These are phyloP conservation scores for Rhododendron henanense DNA, from an alignment of 148 eudicot species.

Conservation along the genomic window DNA sequence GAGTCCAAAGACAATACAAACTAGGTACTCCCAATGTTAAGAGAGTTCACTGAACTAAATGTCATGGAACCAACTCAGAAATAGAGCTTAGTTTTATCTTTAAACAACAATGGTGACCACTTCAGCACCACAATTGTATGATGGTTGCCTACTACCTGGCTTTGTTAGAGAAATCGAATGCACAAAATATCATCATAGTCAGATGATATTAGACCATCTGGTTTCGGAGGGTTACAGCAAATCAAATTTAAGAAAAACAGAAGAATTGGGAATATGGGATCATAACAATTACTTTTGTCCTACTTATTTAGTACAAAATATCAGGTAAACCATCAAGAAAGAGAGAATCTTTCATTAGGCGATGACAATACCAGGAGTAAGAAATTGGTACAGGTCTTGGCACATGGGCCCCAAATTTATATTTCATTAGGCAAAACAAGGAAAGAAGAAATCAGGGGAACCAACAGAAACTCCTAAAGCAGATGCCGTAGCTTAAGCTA, in stretches of 20 bases:
- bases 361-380: neutral
- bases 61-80: neutral
- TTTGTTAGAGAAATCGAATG: neutral
- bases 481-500: neutral
- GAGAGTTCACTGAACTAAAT: neutral
- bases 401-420: neutral
- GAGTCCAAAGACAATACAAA: neutral
- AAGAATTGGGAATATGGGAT: neutral
- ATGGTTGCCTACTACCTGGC: neutral
- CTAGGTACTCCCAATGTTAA: neutral
- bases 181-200: too few species aligned
- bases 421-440: neutral
- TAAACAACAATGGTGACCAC: neutral
- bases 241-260: neutral
- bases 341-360: neutral
- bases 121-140: neutral
- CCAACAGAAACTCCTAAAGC: neutral
- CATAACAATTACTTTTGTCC: neutral
- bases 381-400: neutral
- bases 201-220: too few species aligned
- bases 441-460: neutral
- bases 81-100: neutral
- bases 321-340: neutral
- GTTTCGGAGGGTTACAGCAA: neutral
- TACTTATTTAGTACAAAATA: neutral